Base-by-base conservation (phyloP, 495 filamentous ascomycete species). In the Penicillium pancosmium region DNA sequence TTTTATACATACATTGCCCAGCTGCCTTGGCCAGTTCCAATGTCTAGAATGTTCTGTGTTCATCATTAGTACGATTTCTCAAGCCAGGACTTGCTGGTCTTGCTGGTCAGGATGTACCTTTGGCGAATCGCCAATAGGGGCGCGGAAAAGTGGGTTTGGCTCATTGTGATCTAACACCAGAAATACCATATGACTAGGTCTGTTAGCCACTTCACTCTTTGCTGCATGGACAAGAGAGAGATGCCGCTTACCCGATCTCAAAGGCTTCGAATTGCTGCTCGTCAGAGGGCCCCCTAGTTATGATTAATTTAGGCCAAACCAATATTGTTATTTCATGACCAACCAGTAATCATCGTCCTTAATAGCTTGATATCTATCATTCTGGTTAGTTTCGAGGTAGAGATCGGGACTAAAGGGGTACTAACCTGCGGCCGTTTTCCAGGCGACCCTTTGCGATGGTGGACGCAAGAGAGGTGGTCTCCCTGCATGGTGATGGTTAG, bases 41-140 rank as follows among this genome's bases (percentile, higher is more conserved):
- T 57, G 16, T 57, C 64, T 18, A 67, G 40, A 54, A 67, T 67
- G 43, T 64, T 40, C 64, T 67, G 38, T 43, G 66, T 60, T 48
- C 12, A 44, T 44, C 12, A 19, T 44, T 6, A 44, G 16, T 44
- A 19, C 8, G 8, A 18, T 16, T 44, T 18, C n/a, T n/a, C 41
- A 44, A 16, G 41, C 6, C 13, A 9, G 41, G n/a, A 5, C 7
- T 18, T n/a, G 7, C 8, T 18, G 15, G 8, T 8, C 4, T 8
- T 23, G 23, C 23, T 23, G 23, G 23, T 0, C 23, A 44, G 0
- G 9, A 25, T 13, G 31, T 25, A 48, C 46, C 46, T 48, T 48
- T 6, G 46, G 46, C 46, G 60, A 44, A 6, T 41, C 7, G 1
- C 23, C 23, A 16, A 61, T n/a, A 15, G 60, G 60, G 5, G 60